Base-by-base conservation (phyloP, 2,329 filamentous ascomycete genomes). In the Claviceps sp. region DNA sequence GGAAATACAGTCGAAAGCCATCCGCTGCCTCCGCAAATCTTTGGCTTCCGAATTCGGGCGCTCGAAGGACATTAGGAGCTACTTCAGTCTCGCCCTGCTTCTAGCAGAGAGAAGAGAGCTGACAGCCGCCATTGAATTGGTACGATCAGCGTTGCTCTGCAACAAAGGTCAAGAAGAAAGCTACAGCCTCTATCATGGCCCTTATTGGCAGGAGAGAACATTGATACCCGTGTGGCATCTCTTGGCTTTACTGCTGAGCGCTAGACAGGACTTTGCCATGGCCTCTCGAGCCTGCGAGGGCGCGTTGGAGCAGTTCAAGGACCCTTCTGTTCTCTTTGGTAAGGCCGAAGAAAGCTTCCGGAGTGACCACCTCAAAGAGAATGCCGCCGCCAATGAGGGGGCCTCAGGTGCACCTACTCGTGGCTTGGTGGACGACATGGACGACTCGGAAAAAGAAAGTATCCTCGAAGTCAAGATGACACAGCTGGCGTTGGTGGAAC, bases 401-500 rank as follows among this genome's bases (percentile, higher is more conserved):
- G 47, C 57, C 22, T 36, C 56, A 5, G 56, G 58, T 7, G 61
- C 63, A 11, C 54, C 59, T 18, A 54, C 53, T 26, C 65, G 61
- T 56, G 81, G 82, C 3, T 63, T 87, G 47, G 76, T 94, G 1
- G 85, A 91, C 57, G 81, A 87, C 45, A 87, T 96, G 81, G 85
- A 89, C 56, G 80, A 83, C 53, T 80, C 82, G 26, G 90, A 97
- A 63, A 94, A 89, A 63, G 87, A 90, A 65, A 79, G 81, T 48
- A 84, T 98, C 43, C 70, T 98, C n/a, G 87, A 97, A 66, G 82
- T 96, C 55, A 95, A 95, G 66, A 95, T 97, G 80, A 96, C 91
- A 11, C 90, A 97, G 62, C 73, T 98, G 54, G 78, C 86, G 4
- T 76, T 98, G 20, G 68, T 93, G 3, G 91, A 97, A 67, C 71